Percentiles rank a stretch among this genome's conserved stretches.
Evolutionary conservation across 2,329 filamentous ascomycete species (phyloP).

Genomic region (Fusarium sp.): DNA sequence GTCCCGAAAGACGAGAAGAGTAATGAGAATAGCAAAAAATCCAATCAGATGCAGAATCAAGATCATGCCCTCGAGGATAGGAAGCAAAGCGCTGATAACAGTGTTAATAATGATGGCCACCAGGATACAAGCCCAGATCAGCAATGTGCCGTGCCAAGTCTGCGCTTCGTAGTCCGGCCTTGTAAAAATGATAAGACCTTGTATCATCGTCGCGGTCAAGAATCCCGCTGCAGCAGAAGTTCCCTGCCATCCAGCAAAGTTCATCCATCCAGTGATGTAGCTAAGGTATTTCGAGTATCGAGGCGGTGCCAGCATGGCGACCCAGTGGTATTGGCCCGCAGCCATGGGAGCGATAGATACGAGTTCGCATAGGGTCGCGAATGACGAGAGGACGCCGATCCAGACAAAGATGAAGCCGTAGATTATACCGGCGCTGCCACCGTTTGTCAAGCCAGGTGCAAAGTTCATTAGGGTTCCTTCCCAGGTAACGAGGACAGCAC

Average conservation of each 20-base stretch:
- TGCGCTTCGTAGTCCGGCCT: slow-evolving; percentile 29
- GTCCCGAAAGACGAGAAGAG: slow-evolving; percentile 48
- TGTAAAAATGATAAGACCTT: slow-evolving; percentile 40
- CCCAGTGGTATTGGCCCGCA: slow-evolving; percentile 43
- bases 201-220: slow-evolving; percentile 45
- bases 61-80: slow-evolving; percentile 54
- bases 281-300: slow-evolving; percentile 48
- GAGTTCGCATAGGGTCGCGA: slow-evolving; percentile 41
- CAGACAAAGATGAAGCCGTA: slow-evolving; percentile 65
- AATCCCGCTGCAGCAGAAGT: slow-evolving; percentile 39
- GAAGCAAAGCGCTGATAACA: slow-evolving; percentile 46
- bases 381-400: slow-evolving; percentile 53
- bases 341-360: slow-evolving; percentile 41
- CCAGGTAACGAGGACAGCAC: slow-evolving; percentile 45
- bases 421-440: slow-evolving; percentile 53
- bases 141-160: slow-evolving; percentile 46
- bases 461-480: slow-evolving; percentile 46
- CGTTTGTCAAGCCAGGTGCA: slow-evolving; percentile 41
- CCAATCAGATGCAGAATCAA: slow-evolving; percentile 58
- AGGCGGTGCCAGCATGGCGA: slow-evolving; percentile 40
- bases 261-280: slow-evolving; percentile 45
- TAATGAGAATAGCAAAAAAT: slow-evolving; percentile 57
- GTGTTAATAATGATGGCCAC: slow-evolving; percentile 57
- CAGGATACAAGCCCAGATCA: slow-evolving; percentile 54
- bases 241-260: slow-evolving; percentile 45